These are phyloP conservation scores for Penicillium paradoxum DNA, from an alignment of 495 filamentous ascomycete genomes.

Conservation along the genomic window DNA sequence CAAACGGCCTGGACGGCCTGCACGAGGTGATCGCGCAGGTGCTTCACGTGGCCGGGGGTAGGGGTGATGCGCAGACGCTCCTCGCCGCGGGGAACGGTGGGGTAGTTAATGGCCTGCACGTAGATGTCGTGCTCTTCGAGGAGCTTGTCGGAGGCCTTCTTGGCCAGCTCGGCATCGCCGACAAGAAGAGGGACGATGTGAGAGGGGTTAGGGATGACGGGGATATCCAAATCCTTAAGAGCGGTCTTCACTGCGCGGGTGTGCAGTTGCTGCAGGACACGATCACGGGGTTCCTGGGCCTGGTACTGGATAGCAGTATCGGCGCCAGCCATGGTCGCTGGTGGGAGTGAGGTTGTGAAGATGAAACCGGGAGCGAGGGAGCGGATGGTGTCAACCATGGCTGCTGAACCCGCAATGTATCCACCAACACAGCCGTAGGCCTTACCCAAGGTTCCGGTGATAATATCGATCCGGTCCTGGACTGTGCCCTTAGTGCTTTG, in stretches of 20 bases:
- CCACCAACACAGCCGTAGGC: slow-evolving; percentile 97
- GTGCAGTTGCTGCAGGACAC: slow-evolving; percentile 89
- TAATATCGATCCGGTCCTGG: slow-evolving; percentile 95
- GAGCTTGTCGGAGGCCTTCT: slow-evolving; percentile 81
- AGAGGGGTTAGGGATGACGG: slow-evolving; percentile 96
- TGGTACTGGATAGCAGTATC: slow-evolving; percentile 91
- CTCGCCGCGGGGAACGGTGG: slow-evolving; percentile 92
- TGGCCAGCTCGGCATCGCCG: slow-evolving; percentile 90
- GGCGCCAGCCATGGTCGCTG: slow-evolving; percentile 95
- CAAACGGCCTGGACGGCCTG: slow-evolving; percentile 81
- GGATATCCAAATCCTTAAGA: slow-evolving; percentile 72
- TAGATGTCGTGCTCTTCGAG: slow-evolving; percentile 88
- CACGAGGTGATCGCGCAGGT: slow-evolving; percentile 81
- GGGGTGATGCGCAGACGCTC: slow-evolving; percentile 94
- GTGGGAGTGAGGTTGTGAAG: slow-evolving; percentile 95
- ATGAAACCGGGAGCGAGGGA: slow-evolving; percentile 97
- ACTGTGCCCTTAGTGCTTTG: slow-evolving; percentile 65
- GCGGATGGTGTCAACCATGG: slow-evolving; percentile 90
- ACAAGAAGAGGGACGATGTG: slow-evolving; percentile 95
- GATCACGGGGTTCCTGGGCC: slow-evolving; percentile 70
- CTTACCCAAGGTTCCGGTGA: slow-evolving; percentile 94
- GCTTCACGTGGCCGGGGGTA: slow-evolving; percentile 81
- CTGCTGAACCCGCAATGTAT: slow-evolving; percentile 87
- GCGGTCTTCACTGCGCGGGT: slow-evolving; percentile 85
- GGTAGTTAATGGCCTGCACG: slow-evolving; percentile 98